Evolutionary conservation across 2,329 filamentous ascomycete species (phyloP), one percentile per base, ranked within the genome.

Genomic region (Venturia oleaginea): DNA sequence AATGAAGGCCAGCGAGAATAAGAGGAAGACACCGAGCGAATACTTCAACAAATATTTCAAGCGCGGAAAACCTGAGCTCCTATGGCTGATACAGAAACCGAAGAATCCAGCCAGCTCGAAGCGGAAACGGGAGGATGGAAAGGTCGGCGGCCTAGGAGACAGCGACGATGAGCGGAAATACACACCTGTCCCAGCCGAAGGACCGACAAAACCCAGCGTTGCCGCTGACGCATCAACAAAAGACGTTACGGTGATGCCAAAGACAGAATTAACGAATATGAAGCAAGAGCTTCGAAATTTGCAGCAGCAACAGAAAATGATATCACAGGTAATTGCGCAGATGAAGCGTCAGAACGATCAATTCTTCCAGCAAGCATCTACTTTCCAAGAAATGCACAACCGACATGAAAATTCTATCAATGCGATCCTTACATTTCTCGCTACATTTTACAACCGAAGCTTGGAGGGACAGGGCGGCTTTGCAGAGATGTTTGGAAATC

Each of bases 321-420:
- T 97, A 46, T 91, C 90, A 19, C 86, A 83, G 48, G 90, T 93
- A 67, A 92, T 99, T 69, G 24, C 37, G 84, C 82, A 63, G 86
- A 79, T 97, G 65, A 88, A 91, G 64, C 85, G 89, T 66, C 92
- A 97, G 71, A 94, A 97, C 72, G 87, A 91, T 67, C 87, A 93
- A 67, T 83, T 97, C 37, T 95, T 92, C 71, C 88, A 90, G 64
- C 92, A 97, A 75, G 92, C 93, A 0, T 83, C 90, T 55, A 87
- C 90, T 65, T 97, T 97, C 73, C 92, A 97, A 75, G 89, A 86
- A 66, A 86, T 96, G 72, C 93, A 97, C 72, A 92, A 93, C 69
- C 87, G 94, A n/a, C 94, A 99, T 72, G 94, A 99, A 73, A 96
- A 93, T 73, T 97, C 93, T 0, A 97, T 99, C 76, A 97, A 97